Evolutionary conservation across 2,329 filamentous ascomycete species (phyloP).

Genomic region (Cryoendolithus antarcticus): DNA sequence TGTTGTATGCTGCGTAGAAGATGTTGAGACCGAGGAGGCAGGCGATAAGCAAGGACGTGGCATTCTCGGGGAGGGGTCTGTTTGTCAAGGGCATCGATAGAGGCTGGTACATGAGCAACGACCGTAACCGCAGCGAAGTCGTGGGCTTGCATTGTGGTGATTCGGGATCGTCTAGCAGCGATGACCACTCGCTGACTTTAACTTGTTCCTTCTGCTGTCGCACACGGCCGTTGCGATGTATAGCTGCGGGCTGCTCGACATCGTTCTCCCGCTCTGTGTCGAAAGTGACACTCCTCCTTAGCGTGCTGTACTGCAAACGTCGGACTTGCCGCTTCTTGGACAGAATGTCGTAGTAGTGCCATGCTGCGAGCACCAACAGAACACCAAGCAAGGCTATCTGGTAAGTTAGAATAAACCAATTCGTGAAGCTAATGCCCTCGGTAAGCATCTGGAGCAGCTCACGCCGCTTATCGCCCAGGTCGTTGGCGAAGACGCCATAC

Average conservation of each 20-base stretch:
- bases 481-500: too few relatives aligned
- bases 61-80: conserved; percentile 46
- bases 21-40: conserved; percentile 42
- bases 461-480: too few relatives aligned
- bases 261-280: not conserved
- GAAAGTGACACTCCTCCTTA: conserved; percentile 3
- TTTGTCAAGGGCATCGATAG: conserved; percentile 44
- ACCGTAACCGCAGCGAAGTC: conserved; percentile 6
- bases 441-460: conserved; percentile 3
- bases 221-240: too few relatives aligned
- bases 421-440: conserved; percentile 17
- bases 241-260: too few relatives aligned
- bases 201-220: not conserved
- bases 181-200: too few relatives aligned
- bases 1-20: conserved; percentile 45
- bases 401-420: conserved; percentile 27
- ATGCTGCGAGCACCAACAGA: conserved; percentile 24
- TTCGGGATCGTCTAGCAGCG: not conserved
- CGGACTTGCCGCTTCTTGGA: conserved; percentile 7
- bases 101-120: conserved; percentile 44
- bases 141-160: conserved; percentile 1
- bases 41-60: conserved; percentile 40
- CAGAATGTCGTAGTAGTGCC: conserved; percentile 26
- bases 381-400: conserved; percentile 27
- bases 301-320: conserved; percentile 3